Evolutionary conservation across 2,329 filamentous ascomycete genomes (phyloP).

Genomic region (Monilinia laxa): DNA sequence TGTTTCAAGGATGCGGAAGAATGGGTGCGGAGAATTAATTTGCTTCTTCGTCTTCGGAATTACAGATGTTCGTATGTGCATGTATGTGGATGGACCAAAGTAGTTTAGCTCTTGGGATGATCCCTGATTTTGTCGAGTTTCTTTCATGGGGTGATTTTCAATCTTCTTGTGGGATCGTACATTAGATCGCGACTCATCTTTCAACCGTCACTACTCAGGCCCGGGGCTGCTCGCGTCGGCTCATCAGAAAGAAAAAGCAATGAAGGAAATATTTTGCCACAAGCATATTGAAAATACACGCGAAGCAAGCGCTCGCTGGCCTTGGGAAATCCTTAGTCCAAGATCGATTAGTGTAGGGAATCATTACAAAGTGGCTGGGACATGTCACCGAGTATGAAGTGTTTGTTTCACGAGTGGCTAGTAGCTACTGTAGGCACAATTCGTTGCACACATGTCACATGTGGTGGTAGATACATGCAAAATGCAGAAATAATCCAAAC

Average conservation of each 20-base stretch:
- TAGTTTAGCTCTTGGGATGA: too few species aligned
- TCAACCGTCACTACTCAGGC: constrained; percentile 7
- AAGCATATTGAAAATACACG: neutral
- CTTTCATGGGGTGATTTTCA: too few species aligned
- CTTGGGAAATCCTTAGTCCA: neutral
- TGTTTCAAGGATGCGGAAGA: too few species aligned
- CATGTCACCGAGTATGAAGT: constrained; percentile 12
- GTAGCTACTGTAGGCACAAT: constrained; percentile 9
- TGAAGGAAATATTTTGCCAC: neutral
- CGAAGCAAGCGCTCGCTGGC: constrained; percentile 4
- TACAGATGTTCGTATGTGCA: too few species aligned
- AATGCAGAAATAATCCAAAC: too few species aligned
- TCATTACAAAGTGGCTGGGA: neutral
- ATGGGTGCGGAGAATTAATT: too few species aligned
- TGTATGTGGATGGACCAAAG: too few species aligned
- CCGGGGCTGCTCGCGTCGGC: too few species aligned
- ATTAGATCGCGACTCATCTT: neutral
- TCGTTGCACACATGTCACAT: neutral
- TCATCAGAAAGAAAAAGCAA: neutral
- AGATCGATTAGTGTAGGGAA: neutral
- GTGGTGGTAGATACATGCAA: too few species aligned
- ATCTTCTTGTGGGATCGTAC: too few species aligned
- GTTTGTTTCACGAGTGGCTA: neutral
- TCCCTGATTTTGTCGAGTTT: too few species aligned
- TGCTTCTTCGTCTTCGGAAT: too few species aligned